Evolutionary conservation across 495 filamentous ascomycete species (phyloP).

Genomic region (Pseudotulostoma volvatum): DNA sequence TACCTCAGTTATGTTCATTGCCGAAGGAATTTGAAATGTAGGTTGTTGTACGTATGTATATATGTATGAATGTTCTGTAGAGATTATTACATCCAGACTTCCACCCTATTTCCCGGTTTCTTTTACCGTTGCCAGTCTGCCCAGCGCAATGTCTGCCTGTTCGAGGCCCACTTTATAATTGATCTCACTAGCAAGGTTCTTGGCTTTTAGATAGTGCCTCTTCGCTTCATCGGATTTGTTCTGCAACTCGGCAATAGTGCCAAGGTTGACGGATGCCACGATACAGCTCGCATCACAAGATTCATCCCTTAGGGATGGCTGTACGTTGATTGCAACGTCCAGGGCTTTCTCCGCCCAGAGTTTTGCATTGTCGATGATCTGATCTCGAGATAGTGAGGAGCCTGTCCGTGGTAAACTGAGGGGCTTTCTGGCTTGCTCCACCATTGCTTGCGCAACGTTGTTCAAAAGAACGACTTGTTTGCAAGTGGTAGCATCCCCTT

Average conservation of each 20-base stretch:
- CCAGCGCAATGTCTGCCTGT: slow-evolving; percentile 29
- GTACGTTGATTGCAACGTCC: slow-evolving; percentile 37
- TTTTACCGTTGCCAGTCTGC: background rate
- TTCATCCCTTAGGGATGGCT: slow-evolving; percentile 43
- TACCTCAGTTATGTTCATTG: too few species aligned
- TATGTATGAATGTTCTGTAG: too few species aligned
- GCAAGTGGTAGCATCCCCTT: slow-evolving; percentile 37
- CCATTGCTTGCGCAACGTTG: slow-evolving; percentile 20
- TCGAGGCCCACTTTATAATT: slow-evolving; percentile 46
- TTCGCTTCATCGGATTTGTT: slow-evolving; percentile 48
- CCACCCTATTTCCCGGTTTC: background rate
- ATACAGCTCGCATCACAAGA: slow-evolving; percentile 82
- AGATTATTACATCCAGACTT: too few species aligned
- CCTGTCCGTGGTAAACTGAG: slow-evolving; percentile 37
- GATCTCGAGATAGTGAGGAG: slow-evolving; percentile 24
- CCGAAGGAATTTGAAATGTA: too few species aligned
- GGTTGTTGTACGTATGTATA: too few species aligned
- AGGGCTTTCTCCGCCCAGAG: slow-evolving; percentile 67
- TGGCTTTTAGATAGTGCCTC: slow-evolving; percentile 33
- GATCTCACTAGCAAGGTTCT: slow-evolving; percentile 41
- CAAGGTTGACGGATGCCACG: slow-evolving; percentile 72
- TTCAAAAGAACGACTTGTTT: slow-evolving; percentile 50
- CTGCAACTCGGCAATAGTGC: slow-evolving; percentile 58
- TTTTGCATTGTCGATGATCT: slow-evolving; percentile 42
- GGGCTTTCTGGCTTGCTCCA: slow-evolving; percentile 14